Conservation (phyloP, 2,329 filamentous ascomycete genomes). For the Trichophyton mentagrophytes region DNA sequence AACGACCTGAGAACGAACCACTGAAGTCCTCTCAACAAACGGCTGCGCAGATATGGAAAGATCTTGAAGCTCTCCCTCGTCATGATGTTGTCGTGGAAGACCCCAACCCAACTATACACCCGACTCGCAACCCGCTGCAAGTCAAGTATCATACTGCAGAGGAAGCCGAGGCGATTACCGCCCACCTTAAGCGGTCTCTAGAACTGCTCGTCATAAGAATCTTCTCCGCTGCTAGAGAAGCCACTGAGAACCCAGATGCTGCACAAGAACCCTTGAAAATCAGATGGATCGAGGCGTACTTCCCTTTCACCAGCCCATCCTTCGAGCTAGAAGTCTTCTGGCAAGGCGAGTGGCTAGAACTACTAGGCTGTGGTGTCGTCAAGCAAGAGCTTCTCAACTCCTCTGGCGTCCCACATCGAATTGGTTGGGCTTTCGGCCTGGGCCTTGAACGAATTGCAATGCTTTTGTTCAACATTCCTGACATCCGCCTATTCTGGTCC, state of each 20-base stretch:
- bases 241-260: constrained; percentile 33
- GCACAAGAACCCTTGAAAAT: constrained; percentile 65
- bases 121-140: constrained; percentile 74
- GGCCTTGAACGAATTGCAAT: constrained; percentile 93
- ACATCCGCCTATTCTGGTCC: constrained; percentile 96
- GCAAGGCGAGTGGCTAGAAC: constrained; percentile 88
- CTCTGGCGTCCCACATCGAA: constrained; percentile 58
- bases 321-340: constrained; percentile 97
- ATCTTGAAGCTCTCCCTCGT: constrained; percentile 57
- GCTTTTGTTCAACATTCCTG: constrained; percentile 89
- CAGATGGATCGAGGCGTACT: constrained; percentile 93
- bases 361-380: constrained; percentile 84
- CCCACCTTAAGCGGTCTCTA: constrained; percentile 77
- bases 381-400: constrained; percentile 69
- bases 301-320: constrained; percentile 89
- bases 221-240: constrained; percentile 61
- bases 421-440: constrained; percentile 93
- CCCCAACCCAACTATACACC: constrained; percentile 63
- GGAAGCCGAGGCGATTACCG: constrained; percentile 69
- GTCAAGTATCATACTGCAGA: constrained; percentile 53
- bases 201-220: constrained; percentile 84
- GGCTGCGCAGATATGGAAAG: constrained; percentile 51
- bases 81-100: constrained; percentile 72
- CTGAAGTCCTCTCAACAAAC: constrained; percentile 31
- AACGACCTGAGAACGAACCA: constrained; percentile 39